phyloP scores from a whole-genome alignment of 805 yeast species.

The Candida berthetii region DNA sequence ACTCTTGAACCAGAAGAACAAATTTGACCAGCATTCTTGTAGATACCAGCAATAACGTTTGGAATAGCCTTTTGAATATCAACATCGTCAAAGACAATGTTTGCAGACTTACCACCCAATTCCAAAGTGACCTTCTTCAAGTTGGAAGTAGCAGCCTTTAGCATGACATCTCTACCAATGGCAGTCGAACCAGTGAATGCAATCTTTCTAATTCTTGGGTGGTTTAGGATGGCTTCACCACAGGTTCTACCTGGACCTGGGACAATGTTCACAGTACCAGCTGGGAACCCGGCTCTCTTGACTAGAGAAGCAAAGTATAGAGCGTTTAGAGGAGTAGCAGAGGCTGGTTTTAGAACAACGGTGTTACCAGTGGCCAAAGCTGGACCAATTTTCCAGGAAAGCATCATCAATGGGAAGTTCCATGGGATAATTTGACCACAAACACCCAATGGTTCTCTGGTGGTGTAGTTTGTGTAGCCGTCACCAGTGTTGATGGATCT shows the following conservation, averaged over 20 bases:
- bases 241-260: slow-evolving; percentile 58
- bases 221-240: slow-evolving; percentile 54
- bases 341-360: slow-evolving; percentile 58
- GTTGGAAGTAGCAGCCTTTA: slow-evolving; percentile 51
- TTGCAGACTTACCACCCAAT: slow-evolving; percentile 68
- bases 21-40: slow-evolving; percentile 66
- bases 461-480: slow-evolving; percentile 45
- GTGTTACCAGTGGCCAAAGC: slow-evolving; percentile 65
- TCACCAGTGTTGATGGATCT: slow-evolving; percentile 41
- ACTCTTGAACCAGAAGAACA: slow-evolving; percentile 68
- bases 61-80: slow-evolving; percentile 39
- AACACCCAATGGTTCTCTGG: slow-evolving; percentile 62
- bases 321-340: slow-evolving; percentile 62
- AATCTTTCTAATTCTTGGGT: slow-evolving; percentile 52
- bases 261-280: slow-evolving; percentile 57
- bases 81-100: slow-evolving; percentile 57
- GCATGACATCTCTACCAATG: slow-evolving; percentile 56
- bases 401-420: slow-evolving; percentile 67
- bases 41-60: slow-evolving; percentile 50
- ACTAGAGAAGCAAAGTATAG: slow-evolving; percentile 45
- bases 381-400: slow-evolving; percentile 66
- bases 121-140: slow-evolving; percentile 64
- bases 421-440: slow-evolving; percentile 70
- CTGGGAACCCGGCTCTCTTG: slow-evolving; percentile 56
- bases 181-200: slow-evolving; percentile 69